These are phyloP conservation scores for Entomortierella lignicola DNA, from an alignment of 192 early-diverging fungal species.

Conservation along the genomic window DNA sequence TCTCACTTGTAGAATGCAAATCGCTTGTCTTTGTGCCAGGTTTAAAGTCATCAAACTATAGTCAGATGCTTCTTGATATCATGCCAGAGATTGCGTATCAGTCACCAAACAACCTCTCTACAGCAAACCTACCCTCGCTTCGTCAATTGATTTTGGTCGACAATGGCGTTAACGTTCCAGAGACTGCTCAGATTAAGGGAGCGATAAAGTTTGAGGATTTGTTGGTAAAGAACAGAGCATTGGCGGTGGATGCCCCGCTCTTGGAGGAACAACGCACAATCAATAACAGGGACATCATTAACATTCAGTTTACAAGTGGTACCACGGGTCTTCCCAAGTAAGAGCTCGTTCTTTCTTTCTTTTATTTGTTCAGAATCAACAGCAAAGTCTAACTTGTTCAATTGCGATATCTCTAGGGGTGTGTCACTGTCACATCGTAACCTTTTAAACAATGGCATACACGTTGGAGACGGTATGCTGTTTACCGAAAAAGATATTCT, in stretches of 20 bases:
- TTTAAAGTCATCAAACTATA: constrained; percentile 58
- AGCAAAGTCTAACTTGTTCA: too few relatives aligned
- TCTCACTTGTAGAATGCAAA: constrained; percentile 57
- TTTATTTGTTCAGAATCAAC: too few relatives aligned
- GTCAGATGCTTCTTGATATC: constrained; percentile 55
- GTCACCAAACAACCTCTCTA: constrained; percentile 24
- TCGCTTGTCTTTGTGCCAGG: constrained; percentile 51
- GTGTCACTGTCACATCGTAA: constrained; percentile 60
- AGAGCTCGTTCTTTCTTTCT: neutral
- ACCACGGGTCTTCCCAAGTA: constrained; percentile 63
- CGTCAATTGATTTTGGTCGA: constrained; percentile 48
- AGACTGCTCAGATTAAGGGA: constrained; percentile 35
- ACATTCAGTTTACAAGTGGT: constrained; percentile 65
- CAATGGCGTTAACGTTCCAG: constrained; percentile 21
- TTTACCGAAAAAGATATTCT: constrained; percentile 56
- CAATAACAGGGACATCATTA: constrained; percentile 54
- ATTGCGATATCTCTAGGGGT: too few relatives aligned
- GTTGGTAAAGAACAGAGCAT: constrained; percentile 5
- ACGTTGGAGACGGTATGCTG: constrained; percentile 53
- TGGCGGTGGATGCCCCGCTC: constrained; percentile 8
- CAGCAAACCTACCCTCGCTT: constrained; percentile 36
- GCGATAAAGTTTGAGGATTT: constrained; percentile 38
- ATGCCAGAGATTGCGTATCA: constrained; percentile 40
- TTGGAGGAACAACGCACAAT: constrained; percentile 13
- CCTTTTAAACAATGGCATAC: constrained; percentile 59